Evolutionary conservation across 1,284 basidiomycete genomes (phyloP).

Genomic region (Ustilago curta): DNA sequence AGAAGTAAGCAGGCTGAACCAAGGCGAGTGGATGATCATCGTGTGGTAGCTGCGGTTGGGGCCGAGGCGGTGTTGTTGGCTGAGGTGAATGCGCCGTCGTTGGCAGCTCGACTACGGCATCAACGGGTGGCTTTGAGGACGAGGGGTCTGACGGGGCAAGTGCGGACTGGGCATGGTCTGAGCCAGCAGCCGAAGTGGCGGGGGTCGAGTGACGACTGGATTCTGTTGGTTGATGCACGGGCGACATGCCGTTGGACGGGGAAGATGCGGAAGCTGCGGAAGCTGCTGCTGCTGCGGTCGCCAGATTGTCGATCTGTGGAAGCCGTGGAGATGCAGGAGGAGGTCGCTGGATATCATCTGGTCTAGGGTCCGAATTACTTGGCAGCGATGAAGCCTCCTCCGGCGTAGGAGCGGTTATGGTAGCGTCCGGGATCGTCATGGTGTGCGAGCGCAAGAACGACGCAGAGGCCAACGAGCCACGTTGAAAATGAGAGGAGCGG

Average conservation of each 20-base stretch:
- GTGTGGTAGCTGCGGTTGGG: conserved; percentile 1
- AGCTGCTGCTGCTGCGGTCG: conserved; percentile 1
- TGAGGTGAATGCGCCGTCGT: conserved; percentile 2
- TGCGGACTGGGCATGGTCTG: conserved; percentile 28
- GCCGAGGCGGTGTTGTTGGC: conserved; percentile 2
- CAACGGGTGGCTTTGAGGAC: not conserved
- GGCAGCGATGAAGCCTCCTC: not conserved
- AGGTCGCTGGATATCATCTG: not conserved
- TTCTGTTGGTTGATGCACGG: conserved; percentile 26
- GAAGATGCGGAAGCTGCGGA: conserved; percentile 21
- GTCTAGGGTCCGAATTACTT: not conserved
- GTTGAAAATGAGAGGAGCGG: not conserved
- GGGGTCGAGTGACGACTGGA: conserved; percentile 50
- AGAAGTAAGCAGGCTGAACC: conserved; percentile 63
- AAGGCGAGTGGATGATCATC: conserved; percentile 39
- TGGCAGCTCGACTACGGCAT: not conserved
- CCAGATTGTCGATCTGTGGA: conserved; percentile 16
- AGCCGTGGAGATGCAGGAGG: conserved; percentile 17
- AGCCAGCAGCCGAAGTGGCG: conserved; percentile 44
- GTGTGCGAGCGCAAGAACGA: not conserved
- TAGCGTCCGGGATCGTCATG: conserved; percentile 23
- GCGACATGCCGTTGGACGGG: conserved; percentile 33
- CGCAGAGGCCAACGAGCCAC: not conserved
- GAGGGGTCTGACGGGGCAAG: not conserved
- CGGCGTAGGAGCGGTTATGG: conserved; percentile 6